phyloP scores from a whole-genome alignment of 768 basidiomycete genomes.

The Trametes punicea region DNA sequence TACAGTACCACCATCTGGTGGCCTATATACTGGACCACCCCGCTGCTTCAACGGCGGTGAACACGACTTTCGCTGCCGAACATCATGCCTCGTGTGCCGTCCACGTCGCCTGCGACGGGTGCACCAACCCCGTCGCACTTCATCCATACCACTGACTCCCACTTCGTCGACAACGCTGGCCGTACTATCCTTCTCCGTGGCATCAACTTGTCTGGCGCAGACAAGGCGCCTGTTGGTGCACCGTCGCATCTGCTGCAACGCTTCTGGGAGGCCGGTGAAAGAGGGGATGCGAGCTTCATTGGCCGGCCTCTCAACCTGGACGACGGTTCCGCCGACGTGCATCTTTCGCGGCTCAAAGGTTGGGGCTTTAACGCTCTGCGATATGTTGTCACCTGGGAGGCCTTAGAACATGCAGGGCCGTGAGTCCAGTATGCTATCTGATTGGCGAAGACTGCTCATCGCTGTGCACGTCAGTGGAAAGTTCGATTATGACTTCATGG shows the following conservation, averaged over 20 bases:
- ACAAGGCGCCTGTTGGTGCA: conserved; percentile 75
- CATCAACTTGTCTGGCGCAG: conserved; percentile 89
- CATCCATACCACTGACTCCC: conserved; percentile 62
- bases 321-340: conserved; percentile 81
- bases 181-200: conserved; percentile 84
- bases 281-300: conserved; percentile 65
- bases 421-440: conserved; percentile 45
- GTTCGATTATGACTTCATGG: conserved; percentile 90
- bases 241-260: conserved; percentile 66
- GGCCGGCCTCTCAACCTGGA: conserved; percentile 81
- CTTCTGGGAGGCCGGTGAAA: conserved; percentile 81
- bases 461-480: conserved; percentile 53
- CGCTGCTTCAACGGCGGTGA: not conserved
- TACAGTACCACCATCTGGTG: not conserved
- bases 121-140: conserved; percentile 44
- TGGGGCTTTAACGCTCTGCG: conserved; percentile 94
- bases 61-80: not conserved
- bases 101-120: conserved; percentile 56
- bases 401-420: conserved; percentile 93
- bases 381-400: conserved; percentile 92
- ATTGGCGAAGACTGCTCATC: conserved; percentile 3
- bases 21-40: not conserved
- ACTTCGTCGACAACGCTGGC: conserved; percentile 72
- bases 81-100: conserved; percentile 54
- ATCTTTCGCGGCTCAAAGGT: conserved; percentile 76